Percentiles rank a stretch among this genome's conserved stretches.
Conservation (phyloP, 2,329 filamentous ascomycete species). For the Ophiostoma sp. region DNA sequence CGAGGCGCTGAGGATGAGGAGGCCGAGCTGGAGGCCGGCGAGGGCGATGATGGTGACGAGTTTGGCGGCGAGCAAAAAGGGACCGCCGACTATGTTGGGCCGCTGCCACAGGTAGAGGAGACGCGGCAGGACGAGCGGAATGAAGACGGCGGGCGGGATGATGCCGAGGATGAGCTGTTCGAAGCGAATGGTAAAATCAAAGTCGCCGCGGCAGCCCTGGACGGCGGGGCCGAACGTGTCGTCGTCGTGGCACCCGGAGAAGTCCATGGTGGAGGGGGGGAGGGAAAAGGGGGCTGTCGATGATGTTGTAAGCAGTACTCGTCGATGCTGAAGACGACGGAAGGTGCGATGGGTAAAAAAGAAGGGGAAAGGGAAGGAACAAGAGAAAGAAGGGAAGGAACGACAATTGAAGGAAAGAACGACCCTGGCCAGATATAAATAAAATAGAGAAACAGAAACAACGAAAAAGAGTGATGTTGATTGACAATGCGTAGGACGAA, state of each 20-base stretch:
- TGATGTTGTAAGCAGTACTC: neutral
- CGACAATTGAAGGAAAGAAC: neutral
- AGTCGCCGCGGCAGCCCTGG: slow-evolving; percentile 48
- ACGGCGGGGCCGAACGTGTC: slow-evolving; percentile 46
- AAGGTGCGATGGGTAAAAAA: neutral
- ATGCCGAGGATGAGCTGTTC: slow-evolving; percentile 50
- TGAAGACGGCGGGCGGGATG: slow-evolving; percentile 44
- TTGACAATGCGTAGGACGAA: neutral
- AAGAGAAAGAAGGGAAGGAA: neutral
- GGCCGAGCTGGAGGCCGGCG: slow-evolving; percentile 36
- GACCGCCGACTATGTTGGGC: slow-evolving; percentile 40
- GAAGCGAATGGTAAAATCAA: slow-evolving; percentile 54
- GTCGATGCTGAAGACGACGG: neutral
- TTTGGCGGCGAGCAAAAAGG: slow-evolving; percentile 39
- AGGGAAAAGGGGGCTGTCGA: neutral
- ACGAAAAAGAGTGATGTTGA: neutral
- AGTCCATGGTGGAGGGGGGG: slow-evolving; percentile 23
- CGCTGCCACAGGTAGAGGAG: slow-evolving; percentile 37
- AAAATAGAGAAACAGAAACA: neutral
- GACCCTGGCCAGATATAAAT: neutral
- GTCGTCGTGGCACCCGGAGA: slow-evolving; percentile 40
- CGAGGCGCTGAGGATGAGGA: slow-evolving; percentile 37
- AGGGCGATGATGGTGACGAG: slow-evolving; percentile 35
- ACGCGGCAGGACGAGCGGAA: slow-evolving; percentile 39
- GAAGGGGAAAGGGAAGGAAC: neutral